Conservation (phyloP, 2,329 filamentous ascomycete genomes). For the Colletotrichum godetiae region DNA sequence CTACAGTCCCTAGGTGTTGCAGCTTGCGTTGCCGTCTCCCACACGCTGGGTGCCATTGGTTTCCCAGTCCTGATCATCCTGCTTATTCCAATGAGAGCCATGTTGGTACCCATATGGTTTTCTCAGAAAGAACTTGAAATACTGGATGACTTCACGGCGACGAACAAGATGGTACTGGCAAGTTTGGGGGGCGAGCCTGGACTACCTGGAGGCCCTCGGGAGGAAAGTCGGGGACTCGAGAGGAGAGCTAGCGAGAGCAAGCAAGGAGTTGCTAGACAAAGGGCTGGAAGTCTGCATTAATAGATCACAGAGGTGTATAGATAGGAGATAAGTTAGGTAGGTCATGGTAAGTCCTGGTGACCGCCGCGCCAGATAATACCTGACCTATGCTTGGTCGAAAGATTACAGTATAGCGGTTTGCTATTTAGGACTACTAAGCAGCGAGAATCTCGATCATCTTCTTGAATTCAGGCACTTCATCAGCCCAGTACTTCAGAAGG, state of each 20-base stretch:
- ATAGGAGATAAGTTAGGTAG: not conserved
- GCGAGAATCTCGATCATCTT: too few relatives aligned
- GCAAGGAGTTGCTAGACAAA: slow-evolving; percentile 38
- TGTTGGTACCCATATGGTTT: slow-evolving; percentile 62
- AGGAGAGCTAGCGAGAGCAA: slow-evolving; percentile 33
- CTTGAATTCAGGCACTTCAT: not conserved
- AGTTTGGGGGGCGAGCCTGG: slow-evolving; percentile 61
- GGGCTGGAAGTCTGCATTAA: slow-evolving; percentile 38
- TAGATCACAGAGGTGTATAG: not conserved
- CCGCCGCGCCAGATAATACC: too few relatives aligned
- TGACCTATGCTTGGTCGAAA: too few relatives aligned
- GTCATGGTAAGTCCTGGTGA: too few relatives aligned
- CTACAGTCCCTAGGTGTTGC: slow-evolving; percentile 63
- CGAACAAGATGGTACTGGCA: slow-evolving; percentile 63
- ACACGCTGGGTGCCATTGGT: slow-evolving; percentile 69
- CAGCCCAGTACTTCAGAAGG: not conserved
- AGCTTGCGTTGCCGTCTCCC: slow-evolving; percentile 66
- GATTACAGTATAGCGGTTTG: too few relatives aligned
- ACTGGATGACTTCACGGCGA: slow-evolving; percentile 65
- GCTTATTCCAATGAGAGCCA: slow-evolving; percentile 64
- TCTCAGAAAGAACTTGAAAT: slow-evolving; percentile 57
- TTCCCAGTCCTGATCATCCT: slow-evolving; percentile 69
- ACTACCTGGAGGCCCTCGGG: slow-evolving; percentile 44
- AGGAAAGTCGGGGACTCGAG: slow-evolving; percentile 39
- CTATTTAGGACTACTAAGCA: too few relatives aligned